Evolutionary conservation across 805 yeast genomes (phyloP), one percentile per base, ranked within the genome.

Genomic region (Hanseniaspora jakobsenii): DNA sequence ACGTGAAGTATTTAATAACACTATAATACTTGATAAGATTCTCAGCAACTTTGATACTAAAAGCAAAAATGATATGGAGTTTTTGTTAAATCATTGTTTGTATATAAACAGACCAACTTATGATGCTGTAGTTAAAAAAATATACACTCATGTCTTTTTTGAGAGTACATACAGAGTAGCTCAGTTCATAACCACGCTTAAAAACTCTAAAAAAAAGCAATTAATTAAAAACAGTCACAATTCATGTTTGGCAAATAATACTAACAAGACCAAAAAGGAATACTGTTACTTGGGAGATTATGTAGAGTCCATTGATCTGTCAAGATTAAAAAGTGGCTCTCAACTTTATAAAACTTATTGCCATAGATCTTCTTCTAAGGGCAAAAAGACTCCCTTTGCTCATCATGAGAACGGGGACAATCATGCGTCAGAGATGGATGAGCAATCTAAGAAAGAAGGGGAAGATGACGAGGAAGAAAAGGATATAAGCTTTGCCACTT

Each of bases 101-200:
- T 72, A 70, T 45, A 75, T 78, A 6, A 67, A 69, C 55, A 71
- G 64, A 47, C 54, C 61, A 28, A 69, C 80, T 51, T 70, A 77
- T 55, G 57, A 55, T 27, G 61, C 74, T 6, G 70, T 78, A 2
- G 72, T 75, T 51, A 69, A 69, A 4, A 65, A 68, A 19, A 59
- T 84, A 9, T 85, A 82, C 57, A 54, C 63, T 12, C 49, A 60
- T 6, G 75, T 87, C 3, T 49, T 53, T 12, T 71, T 85, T 51
- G 71, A 75, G 0, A 77, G 93, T 2, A 78, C 87, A 6, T 85
- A 81, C 56, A 64, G 94, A 32, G 72, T 82, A 35, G 91, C 84
- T 0, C 94, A 85, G 59, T 77, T 85, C 53, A 75, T 85, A 4
- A 69, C 86, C 2, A 69, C 77, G 4, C n/a, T n/a, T n/a, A n/a